Evolutionary conservation across 2,329 filamentous ascomycete species (phyloP).

Genomic region (Fusarium pseudograminearum): DNA sequence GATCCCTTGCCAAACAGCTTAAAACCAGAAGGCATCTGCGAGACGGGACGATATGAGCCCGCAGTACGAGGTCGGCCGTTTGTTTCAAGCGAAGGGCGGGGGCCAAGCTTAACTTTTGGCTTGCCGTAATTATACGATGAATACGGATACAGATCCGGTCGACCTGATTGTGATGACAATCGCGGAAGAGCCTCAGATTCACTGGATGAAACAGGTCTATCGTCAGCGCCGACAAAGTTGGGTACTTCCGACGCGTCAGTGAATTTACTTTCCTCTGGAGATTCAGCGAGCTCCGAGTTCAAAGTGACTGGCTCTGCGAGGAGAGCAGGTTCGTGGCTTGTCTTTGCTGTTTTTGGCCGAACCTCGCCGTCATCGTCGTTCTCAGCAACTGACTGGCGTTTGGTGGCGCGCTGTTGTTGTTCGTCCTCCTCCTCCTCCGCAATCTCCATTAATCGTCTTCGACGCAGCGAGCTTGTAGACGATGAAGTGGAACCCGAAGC

Average conservation of each 20-base stretch:
- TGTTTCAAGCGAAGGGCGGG: constrained; percentile 80
- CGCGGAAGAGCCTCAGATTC: constrained; percentile 60
- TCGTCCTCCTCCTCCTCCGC: constrained; percentile 92
- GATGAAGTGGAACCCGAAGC: constrained; percentile 88
- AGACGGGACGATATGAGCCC: constrained; percentile 76
- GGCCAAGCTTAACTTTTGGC: constrained; percentile 89
- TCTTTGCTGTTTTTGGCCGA: constrained; percentile 45
- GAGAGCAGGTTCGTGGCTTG: constrained; percentile 46
- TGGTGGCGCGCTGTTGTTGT: constrained; percentile 66
- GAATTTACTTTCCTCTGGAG: constrained; percentile 64
- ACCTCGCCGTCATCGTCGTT: constrained; percentile 57
- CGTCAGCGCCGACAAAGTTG: constrained; percentile 62
- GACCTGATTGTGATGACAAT: constrained; percentile 65
- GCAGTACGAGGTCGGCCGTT: constrained; percentile 71
- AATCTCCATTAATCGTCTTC: constrained; percentile 87
- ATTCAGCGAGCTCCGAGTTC: constrained; percentile 64
- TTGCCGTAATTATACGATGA: constrained; percentile 67
- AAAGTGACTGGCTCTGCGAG: constrained; percentile 59
- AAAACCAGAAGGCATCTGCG: constrained; percentile 83
- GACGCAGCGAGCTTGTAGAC: constrained; percentile 81
- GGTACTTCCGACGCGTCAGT: constrained; percentile 62
- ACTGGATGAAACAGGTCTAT: constrained; percentile 59
- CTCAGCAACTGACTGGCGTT: constrained; percentile 68
- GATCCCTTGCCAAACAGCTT: constrained; percentile 73
- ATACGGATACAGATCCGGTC: constrained; percentile 64